Base-by-base conservation (phyloP, 2,329 filamentous ascomycete species). In the Bertia moriformis region DNA sequence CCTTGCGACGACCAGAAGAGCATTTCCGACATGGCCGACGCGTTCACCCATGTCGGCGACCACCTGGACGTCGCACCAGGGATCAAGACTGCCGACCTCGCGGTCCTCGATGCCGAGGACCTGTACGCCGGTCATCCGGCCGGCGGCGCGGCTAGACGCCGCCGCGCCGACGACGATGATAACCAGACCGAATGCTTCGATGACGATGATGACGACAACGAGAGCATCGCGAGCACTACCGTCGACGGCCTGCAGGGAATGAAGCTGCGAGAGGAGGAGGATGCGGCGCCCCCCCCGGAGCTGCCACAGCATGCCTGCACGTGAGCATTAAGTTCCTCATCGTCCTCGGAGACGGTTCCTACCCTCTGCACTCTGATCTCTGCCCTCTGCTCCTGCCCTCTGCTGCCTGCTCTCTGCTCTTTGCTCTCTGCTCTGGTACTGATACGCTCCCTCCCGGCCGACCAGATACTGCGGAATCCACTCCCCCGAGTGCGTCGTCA, bases 381-480 rank as follows among this genome's bases (percentile, higher is more conserved):
- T 41, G 38, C 38, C 55, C 54, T 50, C 57, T 46, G 42, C 37
- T 44, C 35, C n/a, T n/a, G n/a, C n/a, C n/a, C n/a, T n/a, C n/a
- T n/a, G n/a, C n/a, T n/a, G n/a, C n/a, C n/a, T 39, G 39, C 39
- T 43, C 38, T 41, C 32, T 24, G 17, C 22, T 36, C 36, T 42
- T 45, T 15, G 13, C 41, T 40, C 36, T 42, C 36, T 40, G 35
- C 39, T 30, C 39, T 47, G 32, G 35, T 35, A 40, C 43, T 37
- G 44, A 19, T 20, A 44, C 22, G 43, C 37, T 44, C 38, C 20
- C 36, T 41, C 37, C n/a, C n/a, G n/a, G n/a, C n/a, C n/a, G n/a
- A n/a, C n/a, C 55, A 91, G 85, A 29, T 95, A 95, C 60, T 98
- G 91, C 57, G 91, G 91, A 43, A 98, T 98, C 46, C 91, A 98